A percentile compares a stretch with the other conserved stretches of the same genome.
These are phyloP conservation scores for Uronychia binucleata DNA, from an alignment of 73 alveolate species.

Conservation along the genomic window DNA sequence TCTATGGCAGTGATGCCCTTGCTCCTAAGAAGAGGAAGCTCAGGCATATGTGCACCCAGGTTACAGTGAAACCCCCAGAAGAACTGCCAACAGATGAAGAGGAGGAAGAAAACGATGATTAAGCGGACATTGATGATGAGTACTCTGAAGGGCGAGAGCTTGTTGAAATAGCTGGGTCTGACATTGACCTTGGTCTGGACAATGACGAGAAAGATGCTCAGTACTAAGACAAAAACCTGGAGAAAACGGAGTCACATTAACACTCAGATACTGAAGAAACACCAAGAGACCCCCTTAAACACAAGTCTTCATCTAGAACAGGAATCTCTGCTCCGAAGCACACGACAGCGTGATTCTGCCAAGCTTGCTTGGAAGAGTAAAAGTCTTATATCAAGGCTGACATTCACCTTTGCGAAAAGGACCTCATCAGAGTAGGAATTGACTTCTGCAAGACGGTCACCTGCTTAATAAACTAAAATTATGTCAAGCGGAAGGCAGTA, in stretches of 20 bases:
- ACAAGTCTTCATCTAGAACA: not conserved
- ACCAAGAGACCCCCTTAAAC: not conserved
- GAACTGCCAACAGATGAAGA: not conserved
- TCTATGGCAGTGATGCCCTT: conserved; percentile 55
- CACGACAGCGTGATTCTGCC: too few species aligned
- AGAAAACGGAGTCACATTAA: not conserved
- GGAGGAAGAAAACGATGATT: conserved; percentile 23
- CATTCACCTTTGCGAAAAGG: not conserved
- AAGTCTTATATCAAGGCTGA: not conserved
- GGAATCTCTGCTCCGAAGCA: not conserved
- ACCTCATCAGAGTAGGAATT: not conserved
- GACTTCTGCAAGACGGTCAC: not conserved
- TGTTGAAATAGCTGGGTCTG: not conserved
- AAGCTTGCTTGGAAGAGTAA: not conserved
- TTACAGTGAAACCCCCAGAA: not conserved
- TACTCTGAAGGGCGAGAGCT: not conserved
- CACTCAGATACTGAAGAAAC: not conserved
- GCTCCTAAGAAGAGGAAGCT: not conserved
- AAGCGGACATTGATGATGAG: not conserved
- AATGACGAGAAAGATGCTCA: not conserved
- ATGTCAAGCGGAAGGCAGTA: not conserved
- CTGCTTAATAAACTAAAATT: not conserved
- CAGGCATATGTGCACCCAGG: not conserved
- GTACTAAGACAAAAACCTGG: not conserved
- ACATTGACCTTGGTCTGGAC: not conserved